Conservation (phyloP, 192 early-diverging fungal species). For the Gryganskiella cystojenkinii region DNA sequence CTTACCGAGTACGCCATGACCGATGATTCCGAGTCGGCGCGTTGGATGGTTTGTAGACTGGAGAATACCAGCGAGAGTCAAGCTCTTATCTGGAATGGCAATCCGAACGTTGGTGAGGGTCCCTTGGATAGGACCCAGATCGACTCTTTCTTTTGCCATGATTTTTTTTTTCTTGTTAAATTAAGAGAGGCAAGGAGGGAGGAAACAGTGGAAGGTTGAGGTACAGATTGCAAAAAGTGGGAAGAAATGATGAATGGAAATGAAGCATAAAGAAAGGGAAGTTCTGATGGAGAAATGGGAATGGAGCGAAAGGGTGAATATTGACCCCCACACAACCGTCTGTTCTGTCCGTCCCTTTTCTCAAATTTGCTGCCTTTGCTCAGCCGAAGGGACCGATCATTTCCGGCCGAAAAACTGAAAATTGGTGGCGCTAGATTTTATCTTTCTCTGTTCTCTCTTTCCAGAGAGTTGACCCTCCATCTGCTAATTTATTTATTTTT, state of each 20-base stretch:
- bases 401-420: too few relatives aligned
- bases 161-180: background rate
- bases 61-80: conserved; percentile 8
- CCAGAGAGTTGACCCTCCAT: background rate
- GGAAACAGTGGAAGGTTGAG: background rate
- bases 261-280: too few relatives aligned
- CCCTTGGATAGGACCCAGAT: conserved; percentile 4
- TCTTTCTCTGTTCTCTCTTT: background rate
- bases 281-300: too few relatives aligned
- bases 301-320: too few relatives aligned
- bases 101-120: conserved; percentile 4
- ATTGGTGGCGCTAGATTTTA: background rate
- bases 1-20: conserved; percentile 30
- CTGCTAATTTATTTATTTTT: too few relatives aligned
- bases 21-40: conserved; percentile 23
- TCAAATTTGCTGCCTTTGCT: too few relatives aligned
- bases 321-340: too few relatives aligned
- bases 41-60: conserved; percentile 18
- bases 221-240: too few relatives aligned
- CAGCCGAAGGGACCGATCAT: background rate
- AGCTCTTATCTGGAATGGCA: background rate
- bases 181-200: background rate
- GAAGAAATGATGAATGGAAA: too few relatives aligned
- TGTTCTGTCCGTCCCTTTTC: too few relatives aligned
- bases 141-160: background rate